Percentiles rank a stretch among this genome's conserved stretches.
These are phyloP conservation scores for Stagonosporopsis vannaccii DNA, from an alignment of 2,329 filamentous ascomycete genomes.

Conservation along the genomic window DNA sequence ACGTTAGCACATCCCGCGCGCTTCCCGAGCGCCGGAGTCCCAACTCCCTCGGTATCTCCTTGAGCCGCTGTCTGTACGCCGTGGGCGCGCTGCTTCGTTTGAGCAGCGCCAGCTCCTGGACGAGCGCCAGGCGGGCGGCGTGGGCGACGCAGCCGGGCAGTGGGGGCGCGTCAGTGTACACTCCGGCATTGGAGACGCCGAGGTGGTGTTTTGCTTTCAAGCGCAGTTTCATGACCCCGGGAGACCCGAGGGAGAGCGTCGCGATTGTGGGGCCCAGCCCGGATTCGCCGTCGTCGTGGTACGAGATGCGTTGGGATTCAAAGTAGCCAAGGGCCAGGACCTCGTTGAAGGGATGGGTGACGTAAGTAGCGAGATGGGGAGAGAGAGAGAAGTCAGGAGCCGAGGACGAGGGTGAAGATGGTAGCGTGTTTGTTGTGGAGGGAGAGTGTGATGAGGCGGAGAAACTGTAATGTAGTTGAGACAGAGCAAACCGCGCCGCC, in stretches of 20 bases:
- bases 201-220: constrained; percentile 61
- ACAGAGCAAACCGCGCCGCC: constrained; percentile 58
- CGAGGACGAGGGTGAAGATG: neutral
- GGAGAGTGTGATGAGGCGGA: neutral
- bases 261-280: constrained; percentile 69
- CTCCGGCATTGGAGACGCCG: constrained; percentile 44
- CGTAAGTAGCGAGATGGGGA: neutral
- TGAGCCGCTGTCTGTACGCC: constrained; percentile 36
- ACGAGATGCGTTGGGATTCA: constrained; percentile 65
- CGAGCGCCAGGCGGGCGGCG: constrained; percentile 43
- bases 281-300: constrained; percentile 71
- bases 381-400: neutral
- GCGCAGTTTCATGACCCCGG: constrained; percentile 65
- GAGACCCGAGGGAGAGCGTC: constrained; percentile 64
- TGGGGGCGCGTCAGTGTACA: constrained; percentile 43
- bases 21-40: constrained; percentile 40
- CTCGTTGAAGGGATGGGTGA: constrained; percentile 64
- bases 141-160: constrained; percentile 44
- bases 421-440: neutral
- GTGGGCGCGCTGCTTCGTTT: constrained; percentile 17
- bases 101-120: constrained; percentile 33
- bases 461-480: constrained; percentile 21
- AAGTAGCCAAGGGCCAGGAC: constrained; percentile 69
- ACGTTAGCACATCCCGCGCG: constrained; percentile 49
- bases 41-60: constrained; percentile 49